Evolutionary conservation across 176 grass and related monocot species (phyloP).

Genomic region (Carex littledalei): DNA sequence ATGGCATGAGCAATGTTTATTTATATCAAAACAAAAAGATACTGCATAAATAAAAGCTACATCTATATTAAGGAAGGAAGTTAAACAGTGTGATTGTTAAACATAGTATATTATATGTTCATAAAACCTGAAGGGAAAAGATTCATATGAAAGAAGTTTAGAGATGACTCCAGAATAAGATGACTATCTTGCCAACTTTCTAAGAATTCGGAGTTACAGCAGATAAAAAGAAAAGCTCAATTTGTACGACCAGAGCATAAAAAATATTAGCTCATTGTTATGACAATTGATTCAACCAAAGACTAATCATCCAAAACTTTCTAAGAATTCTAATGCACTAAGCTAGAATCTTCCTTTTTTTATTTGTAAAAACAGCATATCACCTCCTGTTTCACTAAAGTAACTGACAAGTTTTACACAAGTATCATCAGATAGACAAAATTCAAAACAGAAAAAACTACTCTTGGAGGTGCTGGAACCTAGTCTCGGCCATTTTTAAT

Average conservation of each 20-base stretch:
- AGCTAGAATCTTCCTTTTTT: not conserved
- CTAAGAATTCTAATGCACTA: not conserved
- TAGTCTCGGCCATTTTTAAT: not conserved
- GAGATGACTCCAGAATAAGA: not conserved
- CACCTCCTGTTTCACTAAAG: not conserved
- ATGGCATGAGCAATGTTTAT: not conserved
- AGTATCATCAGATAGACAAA: not conserved
- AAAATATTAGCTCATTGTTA: not conserved
- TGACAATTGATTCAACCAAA: not conserved
- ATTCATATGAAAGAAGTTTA: not conserved
- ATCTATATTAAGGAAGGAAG: not conserved
- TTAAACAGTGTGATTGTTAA: not conserved
- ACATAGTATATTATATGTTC: not conserved
- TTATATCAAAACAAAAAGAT: not conserved
- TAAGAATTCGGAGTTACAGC: not conserved
- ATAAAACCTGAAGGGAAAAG: not conserved
- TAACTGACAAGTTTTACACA: not conserved
- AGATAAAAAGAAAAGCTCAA: not conserved
- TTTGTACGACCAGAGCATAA: not conserved
- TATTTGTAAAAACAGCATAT: not conserved
- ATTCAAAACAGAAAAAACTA: not conserved
- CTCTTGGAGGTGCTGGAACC: not conserved
- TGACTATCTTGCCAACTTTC: not conserved
- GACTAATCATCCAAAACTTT: not conserved
- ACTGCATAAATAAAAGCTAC: not conserved